These are phyloP conservation scores for Aspergillus sp. DNA, from an alignment of 2,329 filamentous ascomycete genomes.

Conservation along the genomic window DNA sequence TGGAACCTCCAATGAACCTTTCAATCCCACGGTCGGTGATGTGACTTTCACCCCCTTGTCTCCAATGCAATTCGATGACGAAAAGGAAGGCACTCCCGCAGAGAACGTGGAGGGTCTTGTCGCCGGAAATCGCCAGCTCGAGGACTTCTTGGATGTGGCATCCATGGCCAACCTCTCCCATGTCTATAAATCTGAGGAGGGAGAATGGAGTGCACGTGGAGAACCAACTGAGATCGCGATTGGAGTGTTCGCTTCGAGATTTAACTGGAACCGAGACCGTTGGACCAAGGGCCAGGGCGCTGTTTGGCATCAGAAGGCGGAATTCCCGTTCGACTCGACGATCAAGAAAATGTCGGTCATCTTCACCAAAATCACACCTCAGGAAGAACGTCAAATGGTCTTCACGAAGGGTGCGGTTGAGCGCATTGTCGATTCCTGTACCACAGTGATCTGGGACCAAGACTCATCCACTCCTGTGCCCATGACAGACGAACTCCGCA, in stretches of 20 bases:
- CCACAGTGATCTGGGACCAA: conserved; percentile 47
- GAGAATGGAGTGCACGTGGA: conserved; percentile 60
- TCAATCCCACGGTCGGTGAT: conserved; percentile 54
- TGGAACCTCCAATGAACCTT: conserved; percentile 52
- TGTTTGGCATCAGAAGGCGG: conserved; percentile 57
- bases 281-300: conserved; percentile 49
- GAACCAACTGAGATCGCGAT: conserved; percentile 70
- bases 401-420: conserved; percentile 57
- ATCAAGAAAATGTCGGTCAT: conserved; percentile 74
- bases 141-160: conserved; percentile 59
- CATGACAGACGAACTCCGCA: conserved; percentile 53
- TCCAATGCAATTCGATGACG: conserved; percentile 29
- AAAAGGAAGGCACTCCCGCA: conserved; percentile 19
- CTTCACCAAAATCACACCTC: conserved; percentile 39
- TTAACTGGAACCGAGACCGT: conserved; percentile 58
- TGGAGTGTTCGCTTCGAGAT: conserved; percentile 67
- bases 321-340: conserved; percentile 69
- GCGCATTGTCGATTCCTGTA: conserved; percentile 62
- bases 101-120: conserved; percentile 32
- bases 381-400: conserved; percentile 24
- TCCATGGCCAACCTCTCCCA: conserved; percentile 64
- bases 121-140: conserved; percentile 45
- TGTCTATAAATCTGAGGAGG: conserved; percentile 54
- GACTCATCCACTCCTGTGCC: conserved; percentile 35
- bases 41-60: conserved; percentile 37